Base-by-base conservation (phyloP, 192 early-diverging fungal species). In the Backusella sp. region DNA sequence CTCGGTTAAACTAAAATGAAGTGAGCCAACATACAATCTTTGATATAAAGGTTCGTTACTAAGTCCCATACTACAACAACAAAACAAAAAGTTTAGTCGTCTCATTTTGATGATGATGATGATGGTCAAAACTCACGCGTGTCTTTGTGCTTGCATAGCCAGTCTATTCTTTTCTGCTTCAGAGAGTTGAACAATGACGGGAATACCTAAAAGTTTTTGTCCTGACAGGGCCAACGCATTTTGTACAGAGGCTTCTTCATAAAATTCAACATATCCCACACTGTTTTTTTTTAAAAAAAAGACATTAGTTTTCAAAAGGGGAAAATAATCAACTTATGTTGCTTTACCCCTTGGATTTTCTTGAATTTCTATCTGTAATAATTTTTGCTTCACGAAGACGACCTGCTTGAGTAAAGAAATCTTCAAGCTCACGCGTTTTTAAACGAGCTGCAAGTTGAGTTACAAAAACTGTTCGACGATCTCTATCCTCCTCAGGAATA, bases 231-330 rank as follows among this genome's bases (percentile, higher is more conserved):
- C 84, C n/a, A 97, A 86, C 5, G 97, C 97, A 76, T 90, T 91
- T 52, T 82, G 79, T n/a, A 96, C 96, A 36, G 95, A 90, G 7
- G 87, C 88, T 73, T 91, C 89, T 6, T 94, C 92, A 82, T 96
- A 94, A 86, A 98, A 99, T 83, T 99, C 97, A 4, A 99, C 94
- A 79, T 98, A 99, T 21, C 95, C 97, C 41, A 98, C 94, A 35
- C 97, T 95, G 82, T n/a, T 36, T 59, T 15, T 36, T 17, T 28
- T 30, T 28, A 28, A n/a, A 37, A 19, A 34, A 68, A 74, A 21
- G 32, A 32, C 14, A 66, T 32, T n/a, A 52, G 46, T 52, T 15
- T 52, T 39, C 37, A 39, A 39, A 39, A 11, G 17, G 42, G 46
- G 6, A n/a, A 49, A 59, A 11, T 17, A 36, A 15, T 39, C 28